Conservation (phyloP, 2,329 filamentous ascomycete genomes). For the Aureobasidium sp. region DNA sequence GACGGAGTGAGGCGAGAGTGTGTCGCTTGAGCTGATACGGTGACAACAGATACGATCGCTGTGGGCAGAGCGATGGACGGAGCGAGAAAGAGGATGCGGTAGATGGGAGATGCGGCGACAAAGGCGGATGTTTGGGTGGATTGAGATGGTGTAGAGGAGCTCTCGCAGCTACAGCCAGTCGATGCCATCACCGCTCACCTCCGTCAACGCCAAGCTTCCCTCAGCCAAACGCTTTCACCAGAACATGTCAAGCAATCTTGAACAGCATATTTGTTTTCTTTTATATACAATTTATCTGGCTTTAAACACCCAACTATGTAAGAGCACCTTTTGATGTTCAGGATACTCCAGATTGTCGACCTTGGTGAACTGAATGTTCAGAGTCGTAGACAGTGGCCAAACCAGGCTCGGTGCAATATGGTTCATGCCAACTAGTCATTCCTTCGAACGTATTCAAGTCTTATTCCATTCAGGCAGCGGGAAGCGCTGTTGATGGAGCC, state of each 20-base stretch:
- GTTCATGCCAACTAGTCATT: too few species aligned
- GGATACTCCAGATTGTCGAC: too few species aligned
- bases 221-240: slow-evolving; percentile 3
- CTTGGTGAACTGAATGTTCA: too few species aligned
- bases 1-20: slow-evolving; percentile 19
- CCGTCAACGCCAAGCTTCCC: not conserved
- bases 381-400: too few species aligned
- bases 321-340: too few species aligned
- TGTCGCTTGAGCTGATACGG: not conserved
- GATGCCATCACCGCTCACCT: slow-evolving; percentile 3
- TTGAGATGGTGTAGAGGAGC: not conserved
- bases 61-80: not conserved
- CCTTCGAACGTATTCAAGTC: too few species aligned
- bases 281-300: too few species aligned
- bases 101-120: not conserved
- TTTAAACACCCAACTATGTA: too few species aligned
- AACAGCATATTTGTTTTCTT: too few species aligned
- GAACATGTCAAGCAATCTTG: not conserved
- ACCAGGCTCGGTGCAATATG: too few species aligned
- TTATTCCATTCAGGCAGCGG: slow-evolving; percentile 14
- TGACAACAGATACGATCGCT: not conserved
- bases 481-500: not conserved
- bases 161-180: not conserved
- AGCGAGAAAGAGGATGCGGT: not conserved
- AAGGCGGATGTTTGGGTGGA: not conserved